These are phyloP conservation scores for Arachis hypogaea DNA, from an alignment of 306 rosid genomes.

Conservation along the genomic window DNA sequence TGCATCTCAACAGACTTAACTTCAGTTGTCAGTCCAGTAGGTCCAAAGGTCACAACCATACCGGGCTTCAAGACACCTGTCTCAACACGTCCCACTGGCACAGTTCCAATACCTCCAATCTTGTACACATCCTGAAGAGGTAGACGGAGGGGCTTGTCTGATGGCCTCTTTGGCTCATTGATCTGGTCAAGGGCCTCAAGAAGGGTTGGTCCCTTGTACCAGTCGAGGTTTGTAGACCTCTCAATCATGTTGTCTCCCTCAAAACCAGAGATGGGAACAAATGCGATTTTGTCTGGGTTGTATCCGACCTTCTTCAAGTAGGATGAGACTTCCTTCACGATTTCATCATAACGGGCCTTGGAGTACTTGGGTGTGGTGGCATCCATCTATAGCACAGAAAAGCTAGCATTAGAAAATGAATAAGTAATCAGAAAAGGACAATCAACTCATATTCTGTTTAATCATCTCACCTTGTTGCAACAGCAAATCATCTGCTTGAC, in stretches of 20 bases:
- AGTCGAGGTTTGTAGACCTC: constrained; percentile 88
- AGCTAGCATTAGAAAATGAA: neutral
- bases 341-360: constrained; percentile 84
- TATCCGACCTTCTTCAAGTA: constrained; percentile 92
- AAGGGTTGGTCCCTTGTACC: constrained; percentile 98
- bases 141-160: constrained; percentile 86
- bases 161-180: constrained; percentile 82
- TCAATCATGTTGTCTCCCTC: constrained; percentile 96
- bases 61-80: constrained; percentile 81
- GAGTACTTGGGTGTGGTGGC: constrained; percentile 93
- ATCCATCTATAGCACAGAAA: constrained; percentile 62
- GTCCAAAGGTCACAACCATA: constrained; percentile 72
- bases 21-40: constrained; percentile 77
- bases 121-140: constrained; percentile 98
- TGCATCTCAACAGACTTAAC: constrained; percentile 95
- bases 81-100: constrained; percentile 94
- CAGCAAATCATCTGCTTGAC: constrained; percentile 95
- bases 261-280: constrained; percentile 92
- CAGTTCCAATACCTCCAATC: constrained; percentile 97
- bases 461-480: constrained; percentile 70
- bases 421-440: neutral
- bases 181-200: constrained; percentile 85
- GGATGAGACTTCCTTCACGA: constrained; percentile 91
- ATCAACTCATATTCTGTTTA: too few relatives aligned
- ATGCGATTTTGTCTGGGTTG: constrained; percentile 84